Conservation (phyloP, 2,329 filamentous ascomycete species). For the Colletotrichum shisoi region DNA sequence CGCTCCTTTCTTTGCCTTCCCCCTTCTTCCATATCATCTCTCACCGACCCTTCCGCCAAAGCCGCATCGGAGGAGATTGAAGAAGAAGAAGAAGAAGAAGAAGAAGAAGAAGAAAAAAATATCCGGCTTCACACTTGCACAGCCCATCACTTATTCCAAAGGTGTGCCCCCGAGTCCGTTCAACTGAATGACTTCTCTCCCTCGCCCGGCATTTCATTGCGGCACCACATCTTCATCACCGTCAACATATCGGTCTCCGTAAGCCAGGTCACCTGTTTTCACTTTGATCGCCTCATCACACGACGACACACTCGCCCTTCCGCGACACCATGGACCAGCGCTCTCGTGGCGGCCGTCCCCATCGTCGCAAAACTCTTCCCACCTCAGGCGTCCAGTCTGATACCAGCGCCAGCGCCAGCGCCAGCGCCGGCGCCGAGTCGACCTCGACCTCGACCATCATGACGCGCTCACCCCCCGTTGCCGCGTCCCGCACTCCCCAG, state of each 20-base stretch:
- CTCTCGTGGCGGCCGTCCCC: slow-evolving; percentile 27
- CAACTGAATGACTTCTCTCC: slow-evolving; percentile 15
- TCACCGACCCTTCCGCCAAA: not conserved
- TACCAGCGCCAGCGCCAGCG: slow-evolving; percentile 33
- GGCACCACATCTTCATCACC: slow-evolving; percentile 6
- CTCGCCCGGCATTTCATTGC: slow-evolving; percentile 14
- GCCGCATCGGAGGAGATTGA: not conserved
- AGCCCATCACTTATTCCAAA: slow-evolving; percentile 19
- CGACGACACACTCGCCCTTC: not conserved
- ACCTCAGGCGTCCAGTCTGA: slow-evolving; percentile 33
- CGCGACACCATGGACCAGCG: slow-evolving; percentile 28
- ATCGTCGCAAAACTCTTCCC: slow-evolving; percentile 37
- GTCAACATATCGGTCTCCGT: slow-evolving; percentile 7
- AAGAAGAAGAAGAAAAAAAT: not conserved
- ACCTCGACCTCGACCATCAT: slow-evolving; percentile 33
- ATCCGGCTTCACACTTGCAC: not conserved
- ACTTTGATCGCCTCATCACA: slow-evolving; percentile 5
- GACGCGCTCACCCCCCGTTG: slow-evolving; percentile 34
- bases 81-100: too few species aligned
- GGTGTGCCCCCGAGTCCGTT: slow-evolving; percentile 6
- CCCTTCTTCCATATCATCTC: not conserved
- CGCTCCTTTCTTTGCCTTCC: not conserved
- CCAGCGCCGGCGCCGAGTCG: slow-evolving; percentile 26
- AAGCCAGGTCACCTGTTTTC: slow-evolving; percentile 6
- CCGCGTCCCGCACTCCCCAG: slow-evolving; percentile 37